Percentiles rank a stretch among this genome's conserved stretches.
Conservation (phyloP, 371 early-diverging fungal genomes). For the Vavraia culicis region DNA sequence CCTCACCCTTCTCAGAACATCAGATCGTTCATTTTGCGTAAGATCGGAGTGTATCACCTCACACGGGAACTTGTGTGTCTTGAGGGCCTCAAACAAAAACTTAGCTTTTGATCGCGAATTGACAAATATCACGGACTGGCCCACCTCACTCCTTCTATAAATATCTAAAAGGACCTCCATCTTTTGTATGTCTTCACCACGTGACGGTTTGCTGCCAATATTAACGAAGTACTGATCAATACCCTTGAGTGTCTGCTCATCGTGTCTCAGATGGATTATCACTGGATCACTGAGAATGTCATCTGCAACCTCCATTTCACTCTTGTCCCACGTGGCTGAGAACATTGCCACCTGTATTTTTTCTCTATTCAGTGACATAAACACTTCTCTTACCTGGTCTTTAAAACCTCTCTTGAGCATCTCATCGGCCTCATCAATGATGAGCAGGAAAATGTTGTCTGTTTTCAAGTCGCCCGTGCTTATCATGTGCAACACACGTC, state of each 20-base stretch:
- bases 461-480: conserved; percentile 61
- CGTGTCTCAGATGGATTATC: conserved; percentile 91
- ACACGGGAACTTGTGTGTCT: conserved; percentile 71
- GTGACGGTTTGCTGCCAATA: conserved; percentile 51
- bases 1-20: conserved; percentile 80
- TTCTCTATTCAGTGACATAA: conserved; percentile 60
- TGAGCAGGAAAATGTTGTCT: conserved; percentile 69
- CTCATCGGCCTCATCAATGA: conserved; percentile 97
- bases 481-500: conserved; percentile 94
- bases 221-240: conserved; percentile 95
- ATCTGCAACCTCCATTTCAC: conserved; percentile 77
- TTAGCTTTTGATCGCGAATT: conserved; percentile 87
- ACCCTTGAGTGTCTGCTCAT: conserved; percentile 96
- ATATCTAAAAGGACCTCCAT: conserved; percentile 56
- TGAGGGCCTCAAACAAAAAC: conserved; percentile 76
- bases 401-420: conserved; percentile 86
- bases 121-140: conserved; percentile 95
- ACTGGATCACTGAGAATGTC: conserved; percentile 87
- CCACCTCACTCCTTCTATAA: conserved; percentile 73
- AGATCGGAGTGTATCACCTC: conserved; percentile 93
- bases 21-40: conserved; percentile 76
- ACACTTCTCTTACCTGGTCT: conserved; percentile 90
- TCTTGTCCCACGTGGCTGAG: conserved; percentile 80
- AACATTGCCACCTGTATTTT: conserved; percentile 85
- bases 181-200: conserved; percentile 69